These are phyloP conservation scores for Colletotrichum eleusines DNA, from an alignment of 2,329 filamentous ascomycete species.

Conservation along the genomic window DNA sequence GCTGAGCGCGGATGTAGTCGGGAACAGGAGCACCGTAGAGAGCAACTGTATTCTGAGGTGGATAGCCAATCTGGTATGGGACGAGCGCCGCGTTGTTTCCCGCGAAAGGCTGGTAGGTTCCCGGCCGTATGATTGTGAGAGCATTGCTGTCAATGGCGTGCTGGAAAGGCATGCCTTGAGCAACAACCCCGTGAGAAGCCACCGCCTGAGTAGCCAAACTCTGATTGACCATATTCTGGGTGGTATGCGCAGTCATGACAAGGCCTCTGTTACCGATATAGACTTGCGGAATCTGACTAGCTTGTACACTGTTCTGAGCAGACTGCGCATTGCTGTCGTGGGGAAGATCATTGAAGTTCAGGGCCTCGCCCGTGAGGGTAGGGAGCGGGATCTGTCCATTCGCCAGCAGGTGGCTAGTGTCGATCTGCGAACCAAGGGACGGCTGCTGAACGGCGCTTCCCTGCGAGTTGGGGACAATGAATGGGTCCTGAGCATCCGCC, in stretches of 20 bases:
- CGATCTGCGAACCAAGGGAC: constrained; percentile 19
- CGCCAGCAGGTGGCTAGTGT: constrained; percentile 22
- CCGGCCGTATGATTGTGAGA: neutral
- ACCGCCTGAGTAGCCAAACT: neutral
- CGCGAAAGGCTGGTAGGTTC: constrained; percentile 5
- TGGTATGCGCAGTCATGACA: neutral
- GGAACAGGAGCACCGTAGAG: constrained; percentile 23
- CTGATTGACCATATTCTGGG: neutral
- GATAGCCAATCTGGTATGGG: constrained; percentile 14
- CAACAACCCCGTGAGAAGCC: neutral
- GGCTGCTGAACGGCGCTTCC: constrained; percentile 16
- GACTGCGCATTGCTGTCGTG: neutral
- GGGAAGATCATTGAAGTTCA: constrained; percentile 13
- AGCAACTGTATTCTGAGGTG: neutral
- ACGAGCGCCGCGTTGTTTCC: constrained; percentile 27
- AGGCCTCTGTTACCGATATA: neutral
- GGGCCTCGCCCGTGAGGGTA: neutral
- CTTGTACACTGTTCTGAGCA: neutral
- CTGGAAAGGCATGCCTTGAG: constrained; percentile 9
- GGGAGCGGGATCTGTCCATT: constrained; percentile 15
- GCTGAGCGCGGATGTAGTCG: constrained; percentile 44
- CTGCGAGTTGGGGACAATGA: constrained; percentile 7
- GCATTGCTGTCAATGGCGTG: neutral
- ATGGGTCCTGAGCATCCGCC: constrained; percentile 13
- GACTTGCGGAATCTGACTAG: neutral